A percentile compares a stretch with the other conserved stretches of the same genome.
Evolutionary conservation across 768 basidiomycete genomes (phyloP).

Genomic region (Panaeolus cyanescens): DNA sequence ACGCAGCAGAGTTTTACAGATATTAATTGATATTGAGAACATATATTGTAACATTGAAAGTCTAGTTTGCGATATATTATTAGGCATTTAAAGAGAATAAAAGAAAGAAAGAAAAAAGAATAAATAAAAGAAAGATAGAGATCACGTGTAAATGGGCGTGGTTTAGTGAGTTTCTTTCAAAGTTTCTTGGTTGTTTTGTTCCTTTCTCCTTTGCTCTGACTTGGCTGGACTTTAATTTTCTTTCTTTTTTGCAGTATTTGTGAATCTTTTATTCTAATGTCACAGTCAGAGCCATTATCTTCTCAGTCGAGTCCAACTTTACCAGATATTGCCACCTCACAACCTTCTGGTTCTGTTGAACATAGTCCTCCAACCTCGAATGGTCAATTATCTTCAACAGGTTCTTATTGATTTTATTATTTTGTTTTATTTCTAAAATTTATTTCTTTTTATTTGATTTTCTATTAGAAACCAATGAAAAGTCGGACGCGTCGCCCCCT

Average conservation of each 20-base stretch:
- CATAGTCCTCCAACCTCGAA: background rate
- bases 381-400: background rate
- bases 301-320: background rate
- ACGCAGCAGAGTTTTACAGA: too few species aligned
- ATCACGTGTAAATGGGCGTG: too few species aligned
- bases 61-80: too few species aligned
- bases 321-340: background rate
- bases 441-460: background rate
- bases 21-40: too few species aligned
- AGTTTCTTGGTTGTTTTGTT: background rate
- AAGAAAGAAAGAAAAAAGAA: background rate
- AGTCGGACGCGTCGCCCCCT: background rate
- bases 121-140: too few species aligned
- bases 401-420: background rate
- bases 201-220: background rate
- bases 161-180: too few species aligned
- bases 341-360: background rate
- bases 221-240: background rate
- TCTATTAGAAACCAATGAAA: background rate
- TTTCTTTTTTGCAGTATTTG: background rate
- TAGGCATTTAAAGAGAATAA: background rate
- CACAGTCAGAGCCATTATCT: background rate
- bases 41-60: too few species aligned
- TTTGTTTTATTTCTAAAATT: background rate
- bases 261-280: background rate